phyloP scores from a whole-genome alignment of 1,139 yeast genomes.

The Candida albicans region DNA sequence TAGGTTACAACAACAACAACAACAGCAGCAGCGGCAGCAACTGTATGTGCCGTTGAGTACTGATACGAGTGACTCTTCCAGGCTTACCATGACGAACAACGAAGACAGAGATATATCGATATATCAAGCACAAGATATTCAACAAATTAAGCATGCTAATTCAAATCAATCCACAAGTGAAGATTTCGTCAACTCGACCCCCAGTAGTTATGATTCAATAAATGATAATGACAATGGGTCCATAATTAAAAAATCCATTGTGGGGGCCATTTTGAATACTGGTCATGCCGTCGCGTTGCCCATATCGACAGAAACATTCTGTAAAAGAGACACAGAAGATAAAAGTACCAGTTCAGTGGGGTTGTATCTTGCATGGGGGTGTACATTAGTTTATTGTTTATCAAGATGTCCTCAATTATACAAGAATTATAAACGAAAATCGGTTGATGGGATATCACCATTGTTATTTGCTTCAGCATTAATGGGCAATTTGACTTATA shows the following conservation, averaged over 20 bases:
- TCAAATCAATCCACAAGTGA: conserved; percentile 6
- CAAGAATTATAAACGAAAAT: conserved; percentile 71
- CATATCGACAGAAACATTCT: conserved; percentile 6
- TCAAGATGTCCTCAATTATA: conserved; percentile 85
- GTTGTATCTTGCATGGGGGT: conserved; percentile 70
- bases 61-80: not conserved
- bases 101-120: conserved; percentile 9
- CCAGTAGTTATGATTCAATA: conserved; percentile 29
- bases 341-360: conserved; percentile 37
- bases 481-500: conserved; percentile 77
- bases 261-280: conserved; percentile 25
- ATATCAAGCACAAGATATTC: conserved; percentile 15
- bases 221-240: conserved; percentile 12
- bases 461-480: conserved; percentile 77
- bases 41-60: not conserved
- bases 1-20: conserved; percentile 8
- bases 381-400: conserved; percentile 71
- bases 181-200: conserved; percentile 17
- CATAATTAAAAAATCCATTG: conserved; percentile 16
- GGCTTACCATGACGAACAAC: not conserved
- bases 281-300: conserved; percentile 25
- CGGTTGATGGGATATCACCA: conserved; percentile 85
- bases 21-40: conserved; percentile 2
- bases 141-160: conserved; percentile 15
- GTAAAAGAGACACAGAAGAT: conserved; percentile 3